Conservation (phyloP, 495 filamentous ascomycete genomes). For the Trichocladium uniseriatum region DNA sequence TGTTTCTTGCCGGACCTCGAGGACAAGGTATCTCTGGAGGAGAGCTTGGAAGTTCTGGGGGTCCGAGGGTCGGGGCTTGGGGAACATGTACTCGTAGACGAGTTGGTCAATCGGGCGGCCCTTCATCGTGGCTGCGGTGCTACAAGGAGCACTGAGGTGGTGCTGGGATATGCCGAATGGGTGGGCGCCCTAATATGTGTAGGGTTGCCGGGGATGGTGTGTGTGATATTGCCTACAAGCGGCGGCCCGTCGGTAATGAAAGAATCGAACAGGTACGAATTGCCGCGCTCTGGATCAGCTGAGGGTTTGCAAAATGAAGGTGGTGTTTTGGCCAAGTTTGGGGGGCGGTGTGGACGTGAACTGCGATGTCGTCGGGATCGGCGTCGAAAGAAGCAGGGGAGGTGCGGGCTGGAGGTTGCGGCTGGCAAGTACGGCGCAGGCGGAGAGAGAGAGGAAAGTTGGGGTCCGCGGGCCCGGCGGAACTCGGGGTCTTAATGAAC, state of each 20-base stretch:
- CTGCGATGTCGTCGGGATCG: constrained; percentile 2
- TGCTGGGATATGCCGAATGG: neutral
- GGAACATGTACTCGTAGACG: constrained; percentile 48
- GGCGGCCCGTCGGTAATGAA: too few relatives aligned
- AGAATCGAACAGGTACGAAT: too few relatives aligned
- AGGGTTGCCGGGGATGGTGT: too few relatives aligned
- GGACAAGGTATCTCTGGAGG: constrained; percentile 59
- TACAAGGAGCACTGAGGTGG: neutral
- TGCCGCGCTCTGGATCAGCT: too few relatives aligned
- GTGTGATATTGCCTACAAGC: too few relatives aligned
- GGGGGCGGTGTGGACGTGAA: neutral
- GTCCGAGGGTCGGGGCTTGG: constrained; percentile 41
- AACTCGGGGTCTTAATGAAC: constrained; percentile 5
- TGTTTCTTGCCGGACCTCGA: constrained; percentile 80
- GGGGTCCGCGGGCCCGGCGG: constrained; percentile 14
- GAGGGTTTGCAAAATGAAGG: too few relatives aligned
- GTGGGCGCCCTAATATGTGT: too few relatives aligned
- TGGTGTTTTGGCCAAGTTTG: neutral
- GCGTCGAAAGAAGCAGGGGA: constrained; percentile 2
- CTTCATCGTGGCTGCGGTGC: constrained; percentile 37
- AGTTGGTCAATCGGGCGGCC: constrained; percentile 43
- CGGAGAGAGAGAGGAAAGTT: constrained; percentile 7
- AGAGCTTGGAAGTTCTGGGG: constrained; percentile 45
- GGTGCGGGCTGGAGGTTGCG: neutral
- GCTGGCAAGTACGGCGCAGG: constrained; percentile 2